Conservation (phyloP, 202 grass and related monocot genomes). For the Elaeis oleifera region DNA sequence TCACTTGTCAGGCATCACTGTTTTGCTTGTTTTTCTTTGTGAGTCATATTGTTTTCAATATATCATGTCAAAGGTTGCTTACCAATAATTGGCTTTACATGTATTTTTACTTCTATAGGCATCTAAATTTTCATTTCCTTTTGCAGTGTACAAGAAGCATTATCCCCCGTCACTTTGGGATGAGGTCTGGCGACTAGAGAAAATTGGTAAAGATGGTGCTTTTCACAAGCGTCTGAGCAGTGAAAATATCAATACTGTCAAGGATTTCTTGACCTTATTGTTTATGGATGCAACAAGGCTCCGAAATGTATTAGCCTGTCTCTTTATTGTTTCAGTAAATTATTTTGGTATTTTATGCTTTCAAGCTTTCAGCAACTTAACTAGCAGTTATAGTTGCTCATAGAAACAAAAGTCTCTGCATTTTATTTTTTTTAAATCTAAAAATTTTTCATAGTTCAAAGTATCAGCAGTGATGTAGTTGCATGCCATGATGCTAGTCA, state of each 20-base stretch:
- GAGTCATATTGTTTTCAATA: no score
- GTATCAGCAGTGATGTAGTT: no score
- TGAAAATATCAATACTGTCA: conserved; percentile 61
- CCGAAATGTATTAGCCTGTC: conserved; percentile 48
- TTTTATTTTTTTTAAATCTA: no score
- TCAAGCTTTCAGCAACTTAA: conserved; percentile 1
- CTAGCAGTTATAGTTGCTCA: conserved; percentile 6
- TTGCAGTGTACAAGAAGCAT: conserved; percentile 97
- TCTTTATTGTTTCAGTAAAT: conserved; percentile 10
- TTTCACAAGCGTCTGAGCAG: conserved; percentile 88
- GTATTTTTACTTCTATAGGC: no score
- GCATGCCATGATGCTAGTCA: no score
- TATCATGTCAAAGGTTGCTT: no score
- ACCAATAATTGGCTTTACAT: no score
- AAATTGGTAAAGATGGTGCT: conserved; percentile 96
- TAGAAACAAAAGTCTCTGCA: no score
- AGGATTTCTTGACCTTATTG: conserved; percentile 74
- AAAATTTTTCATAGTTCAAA: no score
- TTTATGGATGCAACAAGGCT: conserved; percentile 57
- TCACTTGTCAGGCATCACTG: no score
- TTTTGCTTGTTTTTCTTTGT: no score
- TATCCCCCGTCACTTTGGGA: conserved; percentile 75
- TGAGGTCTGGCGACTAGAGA: conserved; percentile 91
- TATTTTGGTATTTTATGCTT: conserved; percentile 1
- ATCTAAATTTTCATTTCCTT: conserved; percentile 7